Percentiles rank a stretch among this genome's conserved stretches.
Conservation (phyloP, 129 eudicot genomes). For the Ambrosia artemisiifolia region DNA sequence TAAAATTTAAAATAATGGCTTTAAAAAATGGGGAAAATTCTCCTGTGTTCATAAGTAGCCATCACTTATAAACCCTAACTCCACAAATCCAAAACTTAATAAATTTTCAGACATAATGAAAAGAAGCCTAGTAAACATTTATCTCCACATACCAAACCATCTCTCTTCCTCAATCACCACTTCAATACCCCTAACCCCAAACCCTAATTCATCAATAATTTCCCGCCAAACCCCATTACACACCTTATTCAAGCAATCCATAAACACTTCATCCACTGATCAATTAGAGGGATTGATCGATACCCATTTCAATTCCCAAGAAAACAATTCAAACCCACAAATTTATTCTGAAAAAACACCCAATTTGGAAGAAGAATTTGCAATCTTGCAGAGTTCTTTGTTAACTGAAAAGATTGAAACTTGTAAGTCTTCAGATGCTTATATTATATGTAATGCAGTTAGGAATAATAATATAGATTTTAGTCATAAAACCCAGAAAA, state of each 20-base stretch:
- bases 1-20: no score
- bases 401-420: slow-evolving; percentile 19
- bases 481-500: slow-evolving; percentile 42
- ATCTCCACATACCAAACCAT: slow-evolving; percentile 19
- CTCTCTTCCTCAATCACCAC: slow-evolving; percentile 7
- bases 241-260: slow-evolving; percentile 29
- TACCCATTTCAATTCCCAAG: slow-evolving; percentile 25
- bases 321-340: slow-evolving; percentile 11
- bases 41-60: neutral
- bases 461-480: slow-evolving; percentile 39
- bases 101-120: slow-evolving; percentile 38
- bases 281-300: slow-evolving; percentile 42
- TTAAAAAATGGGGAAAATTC: neutral
- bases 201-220: slow-evolving; percentile 18
- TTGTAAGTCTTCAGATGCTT: slow-evolving; percentile 49
- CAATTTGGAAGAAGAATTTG: slow-evolving; percentile 44
- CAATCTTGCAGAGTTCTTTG: slow-evolving; percentile 42
- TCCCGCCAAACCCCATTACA: slow-evolving; percentile 25
- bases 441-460: slow-evolving; percentile 34
- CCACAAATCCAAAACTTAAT: neutral
- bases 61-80: slow-evolving; percentile 31
- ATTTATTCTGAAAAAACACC: slow-evolving; percentile 1
- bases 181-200: slow-evolving; percentile 21
- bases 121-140: slow-evolving; percentile 31
- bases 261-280: slow-evolving; percentile 38